Evolutionary conservation across 345 rosid genomes (phyloP).

Genomic region (Brassica nigra): DNA sequence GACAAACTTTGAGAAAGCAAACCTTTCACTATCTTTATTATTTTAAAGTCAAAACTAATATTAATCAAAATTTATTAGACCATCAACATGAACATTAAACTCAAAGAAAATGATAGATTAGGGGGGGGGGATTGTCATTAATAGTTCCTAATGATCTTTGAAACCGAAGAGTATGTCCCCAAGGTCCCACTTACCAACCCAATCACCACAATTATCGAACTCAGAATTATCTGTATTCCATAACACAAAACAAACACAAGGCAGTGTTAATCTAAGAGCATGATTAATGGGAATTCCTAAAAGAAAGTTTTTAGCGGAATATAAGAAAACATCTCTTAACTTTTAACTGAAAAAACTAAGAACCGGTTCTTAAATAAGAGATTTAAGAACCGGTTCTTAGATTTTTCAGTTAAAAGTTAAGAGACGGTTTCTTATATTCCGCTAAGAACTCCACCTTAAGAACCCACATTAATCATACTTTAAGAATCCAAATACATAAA

Average conservation of each 20-base stretch:
- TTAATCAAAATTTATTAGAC: conserved; percentile 24
- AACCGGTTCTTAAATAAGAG: no score
- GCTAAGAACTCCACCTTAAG: no score
- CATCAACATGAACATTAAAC: conserved; percentile 23
- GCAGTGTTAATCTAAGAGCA: background rate
- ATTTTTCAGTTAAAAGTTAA: no score
- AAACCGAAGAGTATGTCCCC: conserved; percentile 68
- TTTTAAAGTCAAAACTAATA: background rate
- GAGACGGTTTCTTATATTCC: no score
- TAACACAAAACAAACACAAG: background rate
- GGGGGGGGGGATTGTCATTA: conserved; percentile 1
- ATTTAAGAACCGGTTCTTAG: no score
- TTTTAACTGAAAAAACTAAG: no score
- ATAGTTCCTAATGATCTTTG: conserved; percentile 46
- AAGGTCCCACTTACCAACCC: conserved; percentile 59
- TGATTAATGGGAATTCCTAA: no score
- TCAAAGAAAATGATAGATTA: conserved; percentile 19
- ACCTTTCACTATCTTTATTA: conserved; percentile 12
- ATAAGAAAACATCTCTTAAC: no score
- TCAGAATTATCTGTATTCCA: conserved; percentile 52
- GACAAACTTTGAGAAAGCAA: background rate
- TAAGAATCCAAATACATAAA: background rate
- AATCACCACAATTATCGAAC: conserved; percentile 41
- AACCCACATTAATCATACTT: no score
- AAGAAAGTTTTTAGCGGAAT: no score